phyloP scores from a whole-genome alignment of 768 basidiomycete genomes.

The Tricholomella constricta region DNA sequence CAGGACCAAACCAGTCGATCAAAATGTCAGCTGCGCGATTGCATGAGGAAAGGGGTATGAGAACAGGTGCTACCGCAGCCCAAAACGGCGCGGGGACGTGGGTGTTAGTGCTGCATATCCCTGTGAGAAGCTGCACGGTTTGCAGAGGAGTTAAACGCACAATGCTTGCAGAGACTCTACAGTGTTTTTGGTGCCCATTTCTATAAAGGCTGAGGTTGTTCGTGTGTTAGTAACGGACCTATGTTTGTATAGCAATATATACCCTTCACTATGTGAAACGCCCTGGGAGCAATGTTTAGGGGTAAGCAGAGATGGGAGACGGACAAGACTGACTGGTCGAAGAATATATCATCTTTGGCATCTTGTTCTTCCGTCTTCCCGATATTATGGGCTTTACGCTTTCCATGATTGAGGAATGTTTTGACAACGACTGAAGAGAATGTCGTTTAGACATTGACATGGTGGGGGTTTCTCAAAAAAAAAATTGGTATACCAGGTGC shows the following conservation, averaged over 20 bases:
- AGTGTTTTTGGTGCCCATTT: slow-evolving; percentile 63
- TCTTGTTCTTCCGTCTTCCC: slow-evolving; percentile 42
- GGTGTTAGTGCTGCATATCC: slow-evolving; percentile 55
- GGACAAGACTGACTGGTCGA: slow-evolving; percentile 55
- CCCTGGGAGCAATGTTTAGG: slow-evolving; percentile 33
- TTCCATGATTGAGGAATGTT: slow-evolving; percentile 51
- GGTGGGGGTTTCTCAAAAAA: not conserved
- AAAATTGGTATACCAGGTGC: slow-evolving; percentile 42
- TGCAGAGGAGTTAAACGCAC: slow-evolving; percentile 33
- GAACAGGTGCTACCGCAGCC: slow-evolving; percentile 60
- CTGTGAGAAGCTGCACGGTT: not conserved
- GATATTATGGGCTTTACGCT: slow-evolving; percentile 41
- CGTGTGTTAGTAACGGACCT: not conserved
- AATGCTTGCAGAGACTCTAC: slow-evolving; percentile 73
- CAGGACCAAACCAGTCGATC: slow-evolving; percentile 70
- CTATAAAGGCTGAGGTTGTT: slow-evolving; percentile 52
- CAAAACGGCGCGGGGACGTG: slow-evolving; percentile 69
- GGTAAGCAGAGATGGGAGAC: not conserved
- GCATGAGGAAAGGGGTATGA: slow-evolving; percentile 58
- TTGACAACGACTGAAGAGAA: slow-evolving; percentile 48
- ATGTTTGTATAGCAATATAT: not conserved
- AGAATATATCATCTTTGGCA: slow-evolving; percentile 63
- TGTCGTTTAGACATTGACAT: not conserved
- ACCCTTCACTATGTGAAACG: slow-evolving; percentile 70
- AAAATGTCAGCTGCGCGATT: slow-evolving; percentile 66